A percentile compares a stretch with the other conserved stretches of the same genome.
Evolutionary conservation across 441 rosid genomes (phyloP).

Genomic region (Metrosideros polymorpha): DNA sequence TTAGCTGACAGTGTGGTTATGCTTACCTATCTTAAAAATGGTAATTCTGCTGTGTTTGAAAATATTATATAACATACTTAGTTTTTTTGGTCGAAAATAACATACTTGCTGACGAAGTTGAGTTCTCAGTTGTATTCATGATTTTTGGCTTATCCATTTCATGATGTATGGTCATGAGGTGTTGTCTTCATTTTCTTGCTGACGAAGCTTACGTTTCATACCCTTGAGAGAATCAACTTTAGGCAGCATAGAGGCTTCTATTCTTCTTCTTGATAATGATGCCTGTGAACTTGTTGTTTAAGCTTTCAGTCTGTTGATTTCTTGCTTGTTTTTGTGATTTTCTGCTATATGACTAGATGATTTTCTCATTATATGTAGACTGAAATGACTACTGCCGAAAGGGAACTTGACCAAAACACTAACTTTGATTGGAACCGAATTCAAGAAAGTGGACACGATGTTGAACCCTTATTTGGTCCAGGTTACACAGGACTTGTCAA

Average conservation of each 20-base stretch:
- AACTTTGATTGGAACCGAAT: constrained; percentile 98
- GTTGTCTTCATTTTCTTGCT: not conserved
- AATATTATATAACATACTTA: not conserved
- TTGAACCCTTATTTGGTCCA: constrained; percentile 82
- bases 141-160: not conserved
- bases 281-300: not conserved
- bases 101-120: no score
- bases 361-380: constrained; percentile 34
- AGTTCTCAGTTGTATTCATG: not conserved
- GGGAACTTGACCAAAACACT: constrained; percentile 95
- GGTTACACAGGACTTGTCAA: constrained; percentile 95
- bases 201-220: not conserved
- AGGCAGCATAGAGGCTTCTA: not conserved
- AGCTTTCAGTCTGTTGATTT: not conserved
- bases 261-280: not conserved
- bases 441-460: constrained; percentile 90
- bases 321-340: not conserved
- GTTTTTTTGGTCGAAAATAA: no score
- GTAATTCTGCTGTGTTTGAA: not conserved
- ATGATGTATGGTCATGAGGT: not conserved
- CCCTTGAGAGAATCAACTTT: not conserved
- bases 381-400: constrained; percentile 99
- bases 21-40: not conserved
- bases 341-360: not conserved
- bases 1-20: not conserved